Percentiles rank a stretch among this genome's conserved stretches.
phyloP scores from a whole-genome alignment of 1,284 basidiomycete genomes.

The Austroboletus niveus region DNA sequence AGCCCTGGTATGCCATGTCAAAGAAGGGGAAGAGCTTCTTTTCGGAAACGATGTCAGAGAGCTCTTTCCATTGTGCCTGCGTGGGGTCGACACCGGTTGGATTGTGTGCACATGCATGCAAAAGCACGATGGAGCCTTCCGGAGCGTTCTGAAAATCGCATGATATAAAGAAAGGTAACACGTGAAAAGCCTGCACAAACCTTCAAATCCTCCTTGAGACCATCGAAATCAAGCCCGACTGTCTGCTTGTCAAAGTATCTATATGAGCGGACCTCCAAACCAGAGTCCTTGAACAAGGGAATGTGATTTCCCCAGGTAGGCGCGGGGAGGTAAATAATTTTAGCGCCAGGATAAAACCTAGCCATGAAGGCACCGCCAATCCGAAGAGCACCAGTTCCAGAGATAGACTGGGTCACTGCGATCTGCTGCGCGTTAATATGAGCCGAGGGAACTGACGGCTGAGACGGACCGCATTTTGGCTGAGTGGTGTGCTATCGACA shows the following conservation, averaged over 20 bases:
- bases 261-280: slow-evolving; percentile 91
- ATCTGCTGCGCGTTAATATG: slow-evolving; percentile 49
- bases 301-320: slow-evolving; percentile 99
- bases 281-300: slow-evolving; percentile 84
- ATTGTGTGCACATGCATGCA: slow-evolving; percentile 97
- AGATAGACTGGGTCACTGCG: slow-evolving; percentile 94
- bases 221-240: slow-evolving; percentile 91
- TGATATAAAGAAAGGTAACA: background rate
- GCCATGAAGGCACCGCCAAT: slow-evolving; percentile 95
- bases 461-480: slow-evolving; percentile 69
- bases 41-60: slow-evolving; percentile 86
- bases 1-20: slow-evolving; percentile 97
- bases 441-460: background rate
- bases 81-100: slow-evolving; percentile 98
- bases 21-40: slow-evolving; percentile 91
- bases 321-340: slow-evolving; percentile 89
- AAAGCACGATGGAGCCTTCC: slow-evolving; percentile 76
- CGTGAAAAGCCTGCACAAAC: slow-evolving; percentile 39
- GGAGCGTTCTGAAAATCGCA: slow-evolving; percentile 59
- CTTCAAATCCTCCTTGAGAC: slow-evolving; percentile 85
- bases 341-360: slow-evolving; percentile 85
- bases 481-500: slow-evolving; percentile 72
- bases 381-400: slow-evolving; percentile 96
- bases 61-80: slow-evolving; percentile 88
- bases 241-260: slow-evolving; percentile 95